phyloP scores from a whole-genome alignment of 441 rosid species.

The Erodium trifolium region DNA sequence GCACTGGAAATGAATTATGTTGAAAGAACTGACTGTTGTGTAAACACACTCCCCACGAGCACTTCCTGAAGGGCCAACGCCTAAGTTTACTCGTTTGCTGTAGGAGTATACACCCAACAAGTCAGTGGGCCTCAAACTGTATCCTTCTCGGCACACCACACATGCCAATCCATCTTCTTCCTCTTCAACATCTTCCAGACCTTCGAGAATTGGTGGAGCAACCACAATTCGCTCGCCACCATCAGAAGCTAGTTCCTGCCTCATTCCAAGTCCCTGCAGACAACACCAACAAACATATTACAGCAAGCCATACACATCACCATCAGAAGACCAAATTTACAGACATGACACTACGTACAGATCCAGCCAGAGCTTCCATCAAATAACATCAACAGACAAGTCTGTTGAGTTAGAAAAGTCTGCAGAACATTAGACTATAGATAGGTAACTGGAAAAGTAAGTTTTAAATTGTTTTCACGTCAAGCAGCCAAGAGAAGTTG shows the following conservation, averaged over 20 bases:
- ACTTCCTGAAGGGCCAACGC: conserved; percentile 88
- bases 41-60: conserved; percentile 98
- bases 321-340: not conserved
- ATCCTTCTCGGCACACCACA: conserved; percentile 99
- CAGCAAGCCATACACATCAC: no score
- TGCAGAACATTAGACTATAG: not conserved
- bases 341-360: not conserved
- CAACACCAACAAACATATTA: not conserved
- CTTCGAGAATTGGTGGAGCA: conserved; percentile 79
- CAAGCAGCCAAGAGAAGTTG: not conserved
- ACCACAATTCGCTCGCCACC: conserved; percentile 96
- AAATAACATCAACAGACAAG: not conserved
- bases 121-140: conserved; percentile 94
- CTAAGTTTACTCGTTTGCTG: conserved; percentile 95
- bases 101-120: conserved; percentile 86
- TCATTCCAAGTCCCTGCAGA: conserved; percentile 84
- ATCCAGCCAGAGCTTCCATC: not conserved
- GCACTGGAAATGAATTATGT: conserved; percentile 96
- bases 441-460: conserved; percentile 5
- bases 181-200: conserved; percentile 95
- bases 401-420: not conserved
- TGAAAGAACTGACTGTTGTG: conserved; percentile 96
- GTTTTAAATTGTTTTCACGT: not conserved
- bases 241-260: conserved; percentile 75
- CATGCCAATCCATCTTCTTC: conserved; percentile 98